phyloP scores from a whole-genome alignment of 345 rosid species.

The Xanthoceras sorbifolium region DNA sequence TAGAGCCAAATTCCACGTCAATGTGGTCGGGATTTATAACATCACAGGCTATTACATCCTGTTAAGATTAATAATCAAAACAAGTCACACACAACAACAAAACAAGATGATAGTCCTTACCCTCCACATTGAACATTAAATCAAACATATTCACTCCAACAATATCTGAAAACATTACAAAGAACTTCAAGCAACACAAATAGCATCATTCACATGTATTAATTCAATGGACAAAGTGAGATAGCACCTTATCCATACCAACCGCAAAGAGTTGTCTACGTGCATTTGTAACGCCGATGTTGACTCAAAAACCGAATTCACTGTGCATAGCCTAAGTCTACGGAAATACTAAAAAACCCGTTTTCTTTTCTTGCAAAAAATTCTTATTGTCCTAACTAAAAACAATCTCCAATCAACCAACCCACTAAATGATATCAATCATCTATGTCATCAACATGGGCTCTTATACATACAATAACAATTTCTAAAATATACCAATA shows the following conservation, averaged over 20 bases:
- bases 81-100: background rate
- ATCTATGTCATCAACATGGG: background rate
- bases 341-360: background rate
- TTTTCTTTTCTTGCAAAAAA: background rate
- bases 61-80: conserved; percentile 10
- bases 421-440: background rate
- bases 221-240: no score
- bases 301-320: background rate
- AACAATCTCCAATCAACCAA: background rate
- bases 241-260: background rate
- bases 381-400: background rate
- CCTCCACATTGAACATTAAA: background rate
- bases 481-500: background rate
- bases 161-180: no score
- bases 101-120: background rate
- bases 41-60: conserved; percentile 99
- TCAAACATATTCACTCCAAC: background rate
- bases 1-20: conserved; percentile 87
- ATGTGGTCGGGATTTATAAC: conserved; percentile 92
- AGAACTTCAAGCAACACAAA: background rate
- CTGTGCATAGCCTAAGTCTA: background rate
- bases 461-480: background rate
- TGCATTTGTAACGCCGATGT: background rate
- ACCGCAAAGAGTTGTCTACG: background rate
- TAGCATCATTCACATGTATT: background rate